phyloP scores from a whole-genome alignment of 1,284 basidiomycete genomes.

The Cryptococcus sp. region DNA sequence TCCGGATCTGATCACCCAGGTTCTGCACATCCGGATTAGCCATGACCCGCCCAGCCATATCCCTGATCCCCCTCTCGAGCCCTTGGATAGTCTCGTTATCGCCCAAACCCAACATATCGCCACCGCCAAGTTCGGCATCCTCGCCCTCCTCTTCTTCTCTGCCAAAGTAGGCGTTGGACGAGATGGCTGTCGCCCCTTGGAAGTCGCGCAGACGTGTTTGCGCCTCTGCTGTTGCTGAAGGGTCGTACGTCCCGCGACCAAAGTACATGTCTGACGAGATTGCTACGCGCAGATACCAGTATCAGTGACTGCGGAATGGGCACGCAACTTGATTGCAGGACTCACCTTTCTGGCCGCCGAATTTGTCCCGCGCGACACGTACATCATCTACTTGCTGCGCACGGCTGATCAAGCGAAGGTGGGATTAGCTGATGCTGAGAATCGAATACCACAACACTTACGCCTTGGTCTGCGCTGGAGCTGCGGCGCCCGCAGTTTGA shows the following conservation, averaged over 20 bases:
- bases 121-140: constrained; percentile 53
- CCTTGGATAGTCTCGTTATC: constrained; percentile 65
- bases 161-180: constrained; percentile 93
- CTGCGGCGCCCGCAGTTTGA: constrained; percentile 62
- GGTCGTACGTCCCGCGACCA: constrained; percentile 84
- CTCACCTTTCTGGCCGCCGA: constrained; percentile 78
- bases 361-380: constrained; percentile 84
- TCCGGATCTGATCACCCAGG: constrained; percentile 76
- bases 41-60: constrained; percentile 74
- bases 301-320: not conserved
- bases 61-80: constrained; percentile 76
- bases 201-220: constrained; percentile 80
- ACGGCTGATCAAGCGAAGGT: constrained; percentile 23
- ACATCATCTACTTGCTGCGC: constrained; percentile 60
- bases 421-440: not conserved
- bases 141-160: constrained; percentile 74
- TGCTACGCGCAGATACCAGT: constrained; percentile 50
- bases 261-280: constrained; percentile 99
- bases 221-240: constrained; percentile 70
- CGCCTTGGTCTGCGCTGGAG: constrained; percentile 57
- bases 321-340: not conserved
- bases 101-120: constrained; percentile 61
- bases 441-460: constrained; percentile 44
- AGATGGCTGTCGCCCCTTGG: constrained; percentile 90
- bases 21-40: constrained; percentile 90